Base-by-base conservation (phyloP, 179 eudicot species). In the Corrigiola litoralis region DNA sequence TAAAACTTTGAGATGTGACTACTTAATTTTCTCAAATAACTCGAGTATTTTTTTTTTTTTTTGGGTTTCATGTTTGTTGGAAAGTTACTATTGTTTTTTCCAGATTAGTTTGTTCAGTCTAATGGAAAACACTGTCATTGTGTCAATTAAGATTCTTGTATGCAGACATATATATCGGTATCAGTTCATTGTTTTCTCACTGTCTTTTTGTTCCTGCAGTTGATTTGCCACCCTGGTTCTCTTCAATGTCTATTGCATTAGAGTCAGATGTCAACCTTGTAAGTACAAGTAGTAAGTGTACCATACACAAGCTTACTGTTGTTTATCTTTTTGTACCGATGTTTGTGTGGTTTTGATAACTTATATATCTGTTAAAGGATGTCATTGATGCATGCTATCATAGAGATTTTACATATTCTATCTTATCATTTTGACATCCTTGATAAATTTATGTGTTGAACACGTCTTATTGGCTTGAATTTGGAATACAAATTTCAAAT, bases 181-280 rank as follows among this genome's bases (percentile, higher is more conserved):
- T 46, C 31, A 16, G 4, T 50, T 21, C 7, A 20, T 5, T 49
- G 25, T 46, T 57, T 28, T 61, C 66, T 77, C 21, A 53, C 34
- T 62, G 64, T 17, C 28, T 64, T 58, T 45, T 38, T 48, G 45
- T 38, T 59, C 37, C 69, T 84, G 87, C 97, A 94, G 99, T 90
- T 71, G 97, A 90, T 59, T 73, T 94, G 75, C 99, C 99, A 31
- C 85, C 85, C 53, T 86, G 87, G 89, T 94, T 94, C 76, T 81
- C 90, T 74, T 85, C 95, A 21, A 36, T 94, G 82, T 82, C 89
- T 45, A 62, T 94, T 28, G 64, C 78, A 16, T 60, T 94, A 70
- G 91, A 87, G 73, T 84, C 99, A 46, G 89, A 85, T 80, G 87
- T 81, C 40, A 79, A 82, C 76, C 72, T 86, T 71, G 99, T 94